Base-by-base conservation (phyloP, 495 filamentous ascomycete species). In the Aspergillus funiculosus region DNA sequence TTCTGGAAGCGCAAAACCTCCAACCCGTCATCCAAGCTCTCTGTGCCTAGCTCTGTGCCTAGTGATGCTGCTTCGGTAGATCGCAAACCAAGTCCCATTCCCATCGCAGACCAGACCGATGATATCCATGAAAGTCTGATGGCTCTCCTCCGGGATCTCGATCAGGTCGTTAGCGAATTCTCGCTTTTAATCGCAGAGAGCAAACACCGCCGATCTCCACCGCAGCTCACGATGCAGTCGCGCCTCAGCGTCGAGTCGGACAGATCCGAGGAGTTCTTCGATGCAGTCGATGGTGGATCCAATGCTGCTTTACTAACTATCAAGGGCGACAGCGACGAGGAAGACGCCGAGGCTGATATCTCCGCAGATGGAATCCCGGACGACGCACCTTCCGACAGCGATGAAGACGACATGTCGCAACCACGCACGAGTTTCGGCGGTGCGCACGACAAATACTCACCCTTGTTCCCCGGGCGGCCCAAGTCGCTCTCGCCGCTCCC, bases 1-100 rank as follows among this genome's bases (percentile, higher is more conserved):
- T 96, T 98, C 54, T 98, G 92, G 92, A 95, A 89, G 61, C 83
- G 92, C 43, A 95, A 92, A 65, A 65, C 24, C 54, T 61, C 40
- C 30, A 56, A 34, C 26, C 51, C 44, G 37, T 39, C 8, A 21
- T 35, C 35, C 43, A 48, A 86, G 36, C 63, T 86, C 26, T 71
- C 77, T 11, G 76, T 83, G 3, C 82, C 82, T 2, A 43, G 43
- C 14, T 71, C 77, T 11, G 76, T 83, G 3, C 82, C 82, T 2
- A 43, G 43, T n/a, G n/a, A n/a, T n/a, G 40, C 51, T 7, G 57
- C 50, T 17, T 56, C 57, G 10, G n/a, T 56, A 53, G 40, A 72
- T 17, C 53, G 50, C 25, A 75, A 56, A 56, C 68, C 56, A 49
- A 69, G 62, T 46, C 67, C 55, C 40, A 53, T 68, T 28, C 35